These are phyloP conservation scores for Hordeum marinum DNA, from an alignment of 176 grass and related monocot species.

Conservation along the genomic window DNA sequence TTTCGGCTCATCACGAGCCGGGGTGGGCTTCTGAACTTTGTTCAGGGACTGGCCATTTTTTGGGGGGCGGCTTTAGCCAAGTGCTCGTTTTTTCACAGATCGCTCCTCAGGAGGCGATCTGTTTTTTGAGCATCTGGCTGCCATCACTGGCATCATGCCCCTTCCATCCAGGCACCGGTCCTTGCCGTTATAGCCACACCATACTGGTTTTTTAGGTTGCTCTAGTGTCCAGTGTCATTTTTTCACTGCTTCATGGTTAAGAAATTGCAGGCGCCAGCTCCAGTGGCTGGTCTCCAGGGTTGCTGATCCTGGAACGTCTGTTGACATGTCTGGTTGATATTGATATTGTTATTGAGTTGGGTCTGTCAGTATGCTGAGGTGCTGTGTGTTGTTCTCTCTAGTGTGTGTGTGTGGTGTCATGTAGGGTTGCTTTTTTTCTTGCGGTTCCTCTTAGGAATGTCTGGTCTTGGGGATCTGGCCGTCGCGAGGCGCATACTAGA, in stretches of 20 bases:
- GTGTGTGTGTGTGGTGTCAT: slow-evolving; percentile 31
- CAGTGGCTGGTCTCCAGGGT: slow-evolving; percentile 2
- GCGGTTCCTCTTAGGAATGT: slow-evolving; percentile 69
- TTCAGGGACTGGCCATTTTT: slow-evolving; percentile 51
- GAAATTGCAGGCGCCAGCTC: slow-evolving; percentile 19
- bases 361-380: slow-evolving; percentile 33
- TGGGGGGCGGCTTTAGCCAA: slow-evolving; percentile 43
- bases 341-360: slow-evolving; percentile 34
- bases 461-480: slow-evolving; percentile 58
- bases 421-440: slow-evolving; percentile 79
- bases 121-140: slow-evolving; percentile 73
- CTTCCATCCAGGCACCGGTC: slow-evolving; percentile 45
- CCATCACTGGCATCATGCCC: slow-evolving; percentile 39
- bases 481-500: slow-evolving; percentile 48
- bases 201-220: slow-evolving; percentile 56
- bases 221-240: slow-evolving; percentile 29
- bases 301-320: slow-evolving; percentile 20
- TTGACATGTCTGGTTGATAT: slow-evolving; percentile 12
- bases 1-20: slow-evolving; percentile 56
- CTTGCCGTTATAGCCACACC: slow-evolving; percentile 43
- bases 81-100: slow-evolving; percentile 67
- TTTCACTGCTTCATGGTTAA: slow-evolving; percentile 38
- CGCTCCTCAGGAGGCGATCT: slow-evolving; percentile 28
- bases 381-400: slow-evolving; percentile 19
- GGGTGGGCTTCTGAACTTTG: slow-evolving; percentile 56